phyloP scores from a whole-genome alignment of 345 rosid species.

The Noccaea bulbosa region DNA sequence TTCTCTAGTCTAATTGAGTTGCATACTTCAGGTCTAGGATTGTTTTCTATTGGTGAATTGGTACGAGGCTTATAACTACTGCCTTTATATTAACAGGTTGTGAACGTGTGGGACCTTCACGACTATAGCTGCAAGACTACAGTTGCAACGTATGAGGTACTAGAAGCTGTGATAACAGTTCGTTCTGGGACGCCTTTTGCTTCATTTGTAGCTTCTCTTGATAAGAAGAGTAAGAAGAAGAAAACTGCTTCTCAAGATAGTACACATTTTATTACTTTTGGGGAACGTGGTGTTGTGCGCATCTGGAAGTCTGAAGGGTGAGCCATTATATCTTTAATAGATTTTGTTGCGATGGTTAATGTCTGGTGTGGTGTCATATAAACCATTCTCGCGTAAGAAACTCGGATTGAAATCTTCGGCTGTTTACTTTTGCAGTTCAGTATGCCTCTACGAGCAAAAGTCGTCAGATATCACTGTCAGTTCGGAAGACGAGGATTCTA shows the following conservation, averaged over 20 bases:
- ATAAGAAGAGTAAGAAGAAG: constrained; percentile 52
- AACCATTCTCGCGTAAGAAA: constrained; percentile 8
- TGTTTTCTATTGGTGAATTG: constrained; percentile 5
- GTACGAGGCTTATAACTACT: constrained; percentile 7
- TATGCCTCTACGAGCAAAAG: constrained; percentile 77
- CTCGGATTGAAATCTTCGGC: constrained; percentile 25
- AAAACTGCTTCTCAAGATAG: constrained; percentile 42
- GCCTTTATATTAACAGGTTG: constrained; percentile 58
- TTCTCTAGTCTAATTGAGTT: constrained; percentile 22
- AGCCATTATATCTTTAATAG: constrained; percentile 14
- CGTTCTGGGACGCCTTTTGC: constrained; percentile 58
- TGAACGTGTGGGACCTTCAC: constrained; percentile 89
- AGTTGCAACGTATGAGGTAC: constrained; percentile 77
- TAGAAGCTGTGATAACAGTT: constrained; percentile 74
- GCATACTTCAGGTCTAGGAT: constrained; percentile 24
- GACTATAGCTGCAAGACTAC: constrained; percentile 74
- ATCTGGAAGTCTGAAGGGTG: constrained; percentile 92
- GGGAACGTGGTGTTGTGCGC: constrained; percentile 86
- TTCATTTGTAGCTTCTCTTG: constrained; percentile 50
- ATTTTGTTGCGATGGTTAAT: background rate
- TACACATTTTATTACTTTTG: constrained; percentile 71
- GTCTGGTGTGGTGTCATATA: background rate
- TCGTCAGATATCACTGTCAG: constrained; percentile 70
- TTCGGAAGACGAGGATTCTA: constrained; percentile 59
- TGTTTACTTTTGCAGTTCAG: constrained; percentile 67